phyloP scores from a whole-genome alignment of 2,329 filamentous ascomycete genomes.

The Fusarium austroafricanum region DNA sequence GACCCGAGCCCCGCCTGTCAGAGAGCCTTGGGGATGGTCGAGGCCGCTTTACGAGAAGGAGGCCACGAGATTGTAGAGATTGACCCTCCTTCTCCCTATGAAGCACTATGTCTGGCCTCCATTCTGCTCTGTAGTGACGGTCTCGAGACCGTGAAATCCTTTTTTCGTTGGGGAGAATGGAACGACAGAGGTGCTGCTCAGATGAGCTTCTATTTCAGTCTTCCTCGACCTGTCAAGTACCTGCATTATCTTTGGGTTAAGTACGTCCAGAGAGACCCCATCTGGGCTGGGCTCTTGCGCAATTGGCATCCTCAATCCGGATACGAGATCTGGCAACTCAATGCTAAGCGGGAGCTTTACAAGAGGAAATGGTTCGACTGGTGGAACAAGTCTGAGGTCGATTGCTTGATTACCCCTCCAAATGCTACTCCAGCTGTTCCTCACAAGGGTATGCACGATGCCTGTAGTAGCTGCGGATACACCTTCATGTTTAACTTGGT shows the following conservation, averaged over 20 bases:
- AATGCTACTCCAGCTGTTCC: slow-evolving; percentile 92
- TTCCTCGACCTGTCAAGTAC: slow-evolving; percentile 81
- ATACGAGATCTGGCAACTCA: slow-evolving; percentile 85
- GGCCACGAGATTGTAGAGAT: slow-evolving; percentile 80
- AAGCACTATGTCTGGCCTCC: slow-evolving; percentile 80
- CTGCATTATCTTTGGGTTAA: slow-evolving; percentile 92
- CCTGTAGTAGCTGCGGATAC: slow-evolving; percentile 88
- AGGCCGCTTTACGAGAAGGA: slow-evolving; percentile 72
- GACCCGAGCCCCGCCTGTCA: slow-evolving; percentile 87
- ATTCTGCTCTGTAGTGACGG: slow-evolving; percentile 88
- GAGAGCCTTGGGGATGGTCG: slow-evolving; percentile 78
- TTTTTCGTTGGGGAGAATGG: slow-evolving; percentile 81
- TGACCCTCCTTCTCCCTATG: slow-evolving; percentile 76
- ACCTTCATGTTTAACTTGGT: slow-evolving; percentile 93
- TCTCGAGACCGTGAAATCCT: slow-evolving; percentile 80
- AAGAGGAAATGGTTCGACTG: slow-evolving; percentile 84
- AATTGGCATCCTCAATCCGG: slow-evolving; percentile 80
- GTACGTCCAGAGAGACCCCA: slow-evolving; percentile 78
- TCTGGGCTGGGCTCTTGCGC: slow-evolving; percentile 82
- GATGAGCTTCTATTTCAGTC: slow-evolving; percentile 77
- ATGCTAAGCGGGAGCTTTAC: slow-evolving; percentile 80
- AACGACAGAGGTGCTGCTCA: slow-evolving; percentile 82
- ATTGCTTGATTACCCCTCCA: slow-evolving; percentile 84
- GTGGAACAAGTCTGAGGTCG: slow-evolving; percentile 79
- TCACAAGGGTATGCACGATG: slow-evolving; percentile 86